Base-by-base conservation (phyloP, 108 stramenopile genomes). In the Ochromonas danica region DNA sequence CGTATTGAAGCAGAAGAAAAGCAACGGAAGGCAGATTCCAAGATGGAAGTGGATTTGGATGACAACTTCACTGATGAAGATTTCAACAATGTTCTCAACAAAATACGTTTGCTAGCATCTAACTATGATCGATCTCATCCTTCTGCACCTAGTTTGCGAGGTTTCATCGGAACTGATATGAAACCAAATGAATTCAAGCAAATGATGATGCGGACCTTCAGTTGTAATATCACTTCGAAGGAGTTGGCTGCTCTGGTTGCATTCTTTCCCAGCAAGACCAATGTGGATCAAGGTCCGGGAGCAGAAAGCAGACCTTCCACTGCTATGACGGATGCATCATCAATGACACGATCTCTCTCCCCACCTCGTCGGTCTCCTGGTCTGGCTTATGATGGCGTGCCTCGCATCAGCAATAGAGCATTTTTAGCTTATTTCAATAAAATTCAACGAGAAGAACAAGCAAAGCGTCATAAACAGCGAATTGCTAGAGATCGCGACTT, bases 41-140 rank as follows among this genome's bases (percentile, higher is more conserved):
- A 67, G 10, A 67, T 35, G 63, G 72, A 27, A 41, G 36, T 41
- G 3, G 28, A 75, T 36, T 3, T 75, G 36, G 51, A 27, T 27
- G 14, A 6, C 10, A 27, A 27, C 10, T 75, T 42, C 40, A 42
- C 31, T 57, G 27, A 75, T 36, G 72, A 75, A 35, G 72, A 75
- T 31, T 75, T 75, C 25, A 27, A 41, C 40, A 30, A 17, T 10
- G 72, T 33, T 6, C 22, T 75, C 6, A 33, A 75, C 6, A 75
- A 75, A 33, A 33, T 75, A 42, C 43, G 51, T 10, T 14, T 35
- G 14, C 27, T 60, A 10, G 72, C 72, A 10, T 3, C 45, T 6
- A 27, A 45, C 38, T 75, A 33, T 75, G 72, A 75, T 75, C 43
- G 72, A 42, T 57, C 43, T 6, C 72, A 75, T 60, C 72, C 72